These are phyloP conservation scores for Prunella vulgaris DNA, from an alignment of 257 asterid genomes.

Conservation along the genomic window DNA sequence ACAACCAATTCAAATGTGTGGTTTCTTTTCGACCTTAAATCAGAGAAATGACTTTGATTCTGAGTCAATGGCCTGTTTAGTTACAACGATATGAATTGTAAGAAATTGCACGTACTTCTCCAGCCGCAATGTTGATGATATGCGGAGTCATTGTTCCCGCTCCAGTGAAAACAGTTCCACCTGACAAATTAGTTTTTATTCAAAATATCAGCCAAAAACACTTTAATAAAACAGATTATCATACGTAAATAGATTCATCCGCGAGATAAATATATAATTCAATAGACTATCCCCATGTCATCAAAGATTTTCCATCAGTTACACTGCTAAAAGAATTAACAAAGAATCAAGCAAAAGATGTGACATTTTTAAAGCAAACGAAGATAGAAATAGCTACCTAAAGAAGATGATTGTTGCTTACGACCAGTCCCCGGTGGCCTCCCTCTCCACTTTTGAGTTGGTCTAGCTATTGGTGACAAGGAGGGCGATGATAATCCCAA, in stretches of 20 bases:
- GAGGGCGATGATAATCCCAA: slow-evolving; percentile 42
- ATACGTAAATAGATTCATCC: not conserved
- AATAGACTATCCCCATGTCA: not conserved
- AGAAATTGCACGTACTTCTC: slow-evolving; percentile 54
- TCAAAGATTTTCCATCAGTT: slow-evolving; percentile 11
- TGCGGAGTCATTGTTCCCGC: slow-evolving; percentile 76
- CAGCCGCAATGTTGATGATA: slow-evolving; percentile 54
- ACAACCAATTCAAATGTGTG: not conserved
- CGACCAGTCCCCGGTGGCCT: slow-evolving; percentile 73
- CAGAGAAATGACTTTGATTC: not conserved
- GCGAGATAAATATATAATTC: not conserved
- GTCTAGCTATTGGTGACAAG: slow-evolving; percentile 35
- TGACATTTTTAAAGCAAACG: not conserved
- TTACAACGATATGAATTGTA: slow-evolving; percentile 4
- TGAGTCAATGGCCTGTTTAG: not conserved
- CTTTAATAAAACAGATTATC: not conserved
- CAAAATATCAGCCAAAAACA: slow-evolving; percentile 22
- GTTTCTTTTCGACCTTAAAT: not conserved
- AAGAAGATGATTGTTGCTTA: slow-evolving; percentile 48
- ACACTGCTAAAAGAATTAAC: not conserved
- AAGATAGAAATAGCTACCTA: slow-evolving; percentile 32
- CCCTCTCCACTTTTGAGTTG: slow-evolving; percentile 61
- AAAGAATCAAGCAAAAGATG: not conserved
- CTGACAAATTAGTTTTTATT: slow-evolving; percentile 32
- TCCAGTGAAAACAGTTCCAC: slow-evolving; percentile 56